Evolutionary conservation across 169 alveolate genomes (phyloP).

Genomic region (Theileria parva): DNA sequence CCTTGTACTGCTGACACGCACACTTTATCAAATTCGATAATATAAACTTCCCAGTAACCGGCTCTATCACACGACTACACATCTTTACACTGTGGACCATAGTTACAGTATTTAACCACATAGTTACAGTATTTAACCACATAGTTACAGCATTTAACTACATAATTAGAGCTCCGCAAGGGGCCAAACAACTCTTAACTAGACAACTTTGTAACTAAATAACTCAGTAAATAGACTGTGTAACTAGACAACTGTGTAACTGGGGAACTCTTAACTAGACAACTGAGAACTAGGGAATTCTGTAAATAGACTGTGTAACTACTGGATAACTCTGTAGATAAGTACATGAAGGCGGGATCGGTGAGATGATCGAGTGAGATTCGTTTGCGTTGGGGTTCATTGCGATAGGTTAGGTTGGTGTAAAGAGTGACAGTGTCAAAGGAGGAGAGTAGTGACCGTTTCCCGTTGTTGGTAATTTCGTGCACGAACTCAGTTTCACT

Average conservation of each 20-base stretch:
- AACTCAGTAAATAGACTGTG: not conserved
- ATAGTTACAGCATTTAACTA: too few relatives aligned
- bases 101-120: too few relatives aligned
- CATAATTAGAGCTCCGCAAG: too few relatives aligned
- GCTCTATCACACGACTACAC: slow-evolving; percentile 47
- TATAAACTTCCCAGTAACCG: slow-evolving; percentile 36
- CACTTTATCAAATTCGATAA: slow-evolving; percentile 39
- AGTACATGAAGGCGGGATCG: slow-evolving; percentile 53
- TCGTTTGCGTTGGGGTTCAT: slow-evolving; percentile 39
- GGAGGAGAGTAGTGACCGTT: slow-evolving; percentile 28
- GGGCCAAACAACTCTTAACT: too few relatives aligned
- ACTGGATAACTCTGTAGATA: not conserved
- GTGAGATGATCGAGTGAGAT: slow-evolving; percentile 54
- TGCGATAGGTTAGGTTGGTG: slow-evolving; percentile 37
- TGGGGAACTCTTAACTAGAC: too few relatives aligned
- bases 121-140: too few relatives aligned
- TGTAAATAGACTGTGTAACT: not conserved
- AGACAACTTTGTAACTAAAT: too few relatives aligned
- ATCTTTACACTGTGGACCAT: not conserved
- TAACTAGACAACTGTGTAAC: too few relatives aligned
- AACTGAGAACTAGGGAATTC: too few relatives aligned
- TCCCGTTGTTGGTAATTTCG: slow-evolving; percentile 33
- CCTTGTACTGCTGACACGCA: slow-evolving; percentile 43
- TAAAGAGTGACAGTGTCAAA: slow-evolving; percentile 39
- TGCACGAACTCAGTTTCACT: slow-evolving; percentile 7